phyloP scores from a whole-genome alignment of 257 asterid species.

The Forsythia suspensa region DNA sequence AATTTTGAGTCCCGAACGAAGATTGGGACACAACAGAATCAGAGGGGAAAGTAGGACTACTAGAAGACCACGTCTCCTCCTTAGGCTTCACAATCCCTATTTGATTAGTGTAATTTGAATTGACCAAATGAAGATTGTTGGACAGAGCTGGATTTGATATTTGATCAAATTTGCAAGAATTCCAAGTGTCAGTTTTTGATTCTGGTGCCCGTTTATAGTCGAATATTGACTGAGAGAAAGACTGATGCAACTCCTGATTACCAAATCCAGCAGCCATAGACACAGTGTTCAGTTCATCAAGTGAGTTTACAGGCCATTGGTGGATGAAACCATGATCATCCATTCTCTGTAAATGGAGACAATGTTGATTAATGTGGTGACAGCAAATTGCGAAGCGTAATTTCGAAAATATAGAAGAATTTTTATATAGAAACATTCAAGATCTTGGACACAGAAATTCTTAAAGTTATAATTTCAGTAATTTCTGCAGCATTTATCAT shows the following conservation, averaged over 20 bases:
- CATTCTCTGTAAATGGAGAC: conserved; percentile 42
- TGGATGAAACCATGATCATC: conserved; percentile 53
- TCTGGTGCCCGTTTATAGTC: conserved; percentile 43
- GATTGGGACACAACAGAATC: conserved; percentile 27
- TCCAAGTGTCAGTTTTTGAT: conserved; percentile 38
- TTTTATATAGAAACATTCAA: not conserved
- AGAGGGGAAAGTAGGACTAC: conserved; percentile 29
- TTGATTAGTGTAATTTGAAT: conserved; percentile 26
- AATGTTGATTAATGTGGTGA: not conserved
- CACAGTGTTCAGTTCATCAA: conserved; percentile 45
- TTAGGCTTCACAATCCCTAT: conserved; percentile 45
- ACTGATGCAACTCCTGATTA: conserved; percentile 22
- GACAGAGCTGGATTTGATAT: not conserved
- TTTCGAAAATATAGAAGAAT: not conserved
- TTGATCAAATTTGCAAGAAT: conserved; percentile 4
- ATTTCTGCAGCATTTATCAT: no score
- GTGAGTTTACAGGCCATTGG: conserved; percentile 54
- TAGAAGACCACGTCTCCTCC: conserved; percentile 41
- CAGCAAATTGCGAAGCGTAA: no score
- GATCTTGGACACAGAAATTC: no score
- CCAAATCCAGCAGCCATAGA: conserved; percentile 40
- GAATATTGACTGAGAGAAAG: conserved; percentile 20
- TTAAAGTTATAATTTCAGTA: no score
- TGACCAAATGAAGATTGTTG: conserved; percentile 24
- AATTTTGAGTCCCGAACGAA: conserved; percentile 34